Evolutionary conservation across 768 basidiomycete species (phyloP), one percentile per base, ranked within the genome.

Genomic region (Podaxis sp.): DNA sequence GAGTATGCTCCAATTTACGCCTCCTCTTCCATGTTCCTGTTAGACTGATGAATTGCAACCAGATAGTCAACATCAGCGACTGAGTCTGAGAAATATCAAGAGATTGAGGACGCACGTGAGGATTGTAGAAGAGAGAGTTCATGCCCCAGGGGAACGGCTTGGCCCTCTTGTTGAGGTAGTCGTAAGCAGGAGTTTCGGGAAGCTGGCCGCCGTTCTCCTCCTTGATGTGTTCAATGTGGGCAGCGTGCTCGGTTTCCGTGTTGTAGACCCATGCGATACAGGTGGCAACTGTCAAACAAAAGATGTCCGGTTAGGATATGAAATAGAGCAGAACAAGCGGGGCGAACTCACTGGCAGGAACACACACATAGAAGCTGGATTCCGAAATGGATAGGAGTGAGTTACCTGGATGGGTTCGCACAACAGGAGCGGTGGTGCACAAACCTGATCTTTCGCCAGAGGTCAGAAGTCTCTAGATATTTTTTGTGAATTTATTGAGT

Each of bases 401-500:
- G 67, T 54, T 49, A 68, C 64, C 13, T 52, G 1, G 15, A 39
- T n/a, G 5, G 44, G 22, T n/a, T 42, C 49, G 42, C 33, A 48
- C 30, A 63, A 57, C 33, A 11, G 48, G n/a, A 52, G 30, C 57
- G 2, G 12, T 24, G 42, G 28, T 52, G 2, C 28, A 72, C 83
- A 55, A 71, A 89, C 92, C 90, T 90, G 74, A 95, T 91, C 79
- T 88, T 93, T 71, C 91, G 87, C 93, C 93, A 95, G 67, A 95
- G 84, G 60, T 88, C 81, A 56, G 89, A 78, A 30, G 92, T 89
- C 63, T 87, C 93, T 95, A 69, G 2, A 12, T 40, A 65, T 59
- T 48, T 42, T 33, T 28, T 17, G 46, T 65, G 67, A 67, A 48
- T 19, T 63, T 64, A 66, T 44, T 54, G 58, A 66, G 51, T 5